Evolutionary conservation across 768 basidiomycete species (phyloP).

Genomic region (Phaffia tasmanica): DNA sequence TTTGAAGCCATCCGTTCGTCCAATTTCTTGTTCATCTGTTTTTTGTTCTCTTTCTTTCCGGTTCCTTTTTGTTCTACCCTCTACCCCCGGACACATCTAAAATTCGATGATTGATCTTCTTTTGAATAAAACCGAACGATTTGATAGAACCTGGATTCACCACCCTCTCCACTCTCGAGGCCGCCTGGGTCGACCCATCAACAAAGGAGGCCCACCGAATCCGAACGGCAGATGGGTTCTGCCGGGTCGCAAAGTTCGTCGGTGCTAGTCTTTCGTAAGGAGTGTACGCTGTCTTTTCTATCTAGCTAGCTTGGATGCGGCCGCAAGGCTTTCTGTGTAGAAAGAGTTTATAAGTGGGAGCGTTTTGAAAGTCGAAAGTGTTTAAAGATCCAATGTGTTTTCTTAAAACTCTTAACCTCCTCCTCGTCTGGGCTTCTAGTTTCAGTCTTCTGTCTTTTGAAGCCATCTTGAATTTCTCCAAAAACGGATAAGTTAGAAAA

Average conservation of each 20-base stretch:
- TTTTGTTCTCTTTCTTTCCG: conserved; percentile 6
- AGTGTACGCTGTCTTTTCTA: too few relatives aligned
- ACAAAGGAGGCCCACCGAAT: conserved; percentile 69
- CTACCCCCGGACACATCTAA: conserved; percentile 4
- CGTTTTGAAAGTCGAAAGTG: too few relatives aligned
- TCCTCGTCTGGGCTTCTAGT: too few relatives aligned
- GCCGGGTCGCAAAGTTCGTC: conserved; percentile 64
- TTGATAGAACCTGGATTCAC: conserved; percentile 53
- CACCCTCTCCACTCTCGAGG: conserved; percentile 74
- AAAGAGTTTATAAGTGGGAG: not conserved
- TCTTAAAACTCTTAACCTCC: too few relatives aligned
- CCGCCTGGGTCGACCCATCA: conserved; percentile 78
- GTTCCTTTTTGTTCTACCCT: conserved; percentile 7
- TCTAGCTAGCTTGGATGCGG: not conserved
- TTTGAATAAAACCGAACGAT: not conserved
- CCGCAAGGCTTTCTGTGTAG: not conserved
- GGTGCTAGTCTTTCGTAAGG: conserved; percentile 84
- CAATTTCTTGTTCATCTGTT: conserved; percentile 62
- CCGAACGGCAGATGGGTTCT: conserved; percentile 68
- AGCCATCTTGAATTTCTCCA: too few relatives aligned
- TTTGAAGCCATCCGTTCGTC: conserved; percentile 72
- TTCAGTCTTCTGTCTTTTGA: too few relatives aligned
- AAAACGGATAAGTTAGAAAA: too few relatives aligned
- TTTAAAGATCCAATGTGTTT: too few relatives aligned
- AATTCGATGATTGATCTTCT: not conserved